A percentile compares a stretch with the other conserved stretches of the same genome.
phyloP scores from a whole-genome alignment of 352 stramenopile genomes.

The Globisporangium splendens region DNA sequence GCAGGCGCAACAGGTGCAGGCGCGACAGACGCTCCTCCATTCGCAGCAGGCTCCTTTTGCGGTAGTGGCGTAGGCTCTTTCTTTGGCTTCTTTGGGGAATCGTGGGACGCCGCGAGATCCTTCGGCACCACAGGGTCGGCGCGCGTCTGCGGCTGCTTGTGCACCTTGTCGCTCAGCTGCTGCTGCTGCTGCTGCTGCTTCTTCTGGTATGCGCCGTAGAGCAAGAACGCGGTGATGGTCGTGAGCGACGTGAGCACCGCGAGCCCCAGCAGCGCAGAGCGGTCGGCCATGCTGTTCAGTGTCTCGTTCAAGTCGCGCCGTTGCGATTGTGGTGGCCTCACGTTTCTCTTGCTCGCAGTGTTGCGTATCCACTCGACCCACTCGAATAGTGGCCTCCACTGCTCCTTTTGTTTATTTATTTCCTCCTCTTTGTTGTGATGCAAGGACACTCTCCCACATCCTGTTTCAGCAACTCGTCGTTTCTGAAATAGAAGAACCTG shows the following conservation, averaged over 20 bases:
- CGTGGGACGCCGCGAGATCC: constrained; percentile 14
- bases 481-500: neutral
- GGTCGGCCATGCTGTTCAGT: constrained; percentile 17
- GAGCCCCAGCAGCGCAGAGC: constrained; percentile 49
- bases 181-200: constrained; percentile 29
- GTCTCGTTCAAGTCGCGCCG: neutral
- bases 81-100: constrained; percentile 26
- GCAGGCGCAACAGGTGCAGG: constrained; percentile 5
- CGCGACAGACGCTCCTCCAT: neutral
- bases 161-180: too few species aligned
- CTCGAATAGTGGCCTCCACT: constrained; percentile 3
- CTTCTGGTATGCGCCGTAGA: constrained; percentile 46
- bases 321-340: constrained; percentile 9
- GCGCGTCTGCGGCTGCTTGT: too few species aligned
- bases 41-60: constrained; percentile 26
- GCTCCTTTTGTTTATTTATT: neutral
- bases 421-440: neutral
- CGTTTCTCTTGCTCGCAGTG: constrained; percentile 1
- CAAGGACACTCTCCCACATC: too few species aligned
- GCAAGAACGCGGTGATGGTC: constrained; percentile 57
- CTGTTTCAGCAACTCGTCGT: neutral
- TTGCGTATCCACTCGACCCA: neutral
- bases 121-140: constrained; percentile 22
- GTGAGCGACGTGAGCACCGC: constrained; percentile 70
- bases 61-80: constrained; percentile 16